Percentiles rank a stretch among this genome's conserved stretches.
phyloP scores from a whole-genome alignment of 139 green algal genomes.

The Gonium pectorale region DNA sequence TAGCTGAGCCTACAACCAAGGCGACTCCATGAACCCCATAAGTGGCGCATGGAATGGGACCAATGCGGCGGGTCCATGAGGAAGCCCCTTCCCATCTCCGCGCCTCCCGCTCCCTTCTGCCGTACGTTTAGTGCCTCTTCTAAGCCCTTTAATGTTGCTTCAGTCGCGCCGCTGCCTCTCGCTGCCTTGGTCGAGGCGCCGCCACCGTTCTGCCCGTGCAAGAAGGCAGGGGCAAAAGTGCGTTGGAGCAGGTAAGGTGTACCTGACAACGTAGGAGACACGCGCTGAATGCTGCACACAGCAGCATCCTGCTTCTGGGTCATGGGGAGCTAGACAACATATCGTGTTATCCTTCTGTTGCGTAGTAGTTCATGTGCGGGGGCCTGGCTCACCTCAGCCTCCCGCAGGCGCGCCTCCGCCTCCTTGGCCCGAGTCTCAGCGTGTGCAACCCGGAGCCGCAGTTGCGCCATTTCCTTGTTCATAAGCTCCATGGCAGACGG shows the following conservation, averaged over 20 bases:
- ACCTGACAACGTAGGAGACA: too few species aligned
- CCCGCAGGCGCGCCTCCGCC: constrained; percentile 1
- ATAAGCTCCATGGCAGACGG: constrained; percentile 18
- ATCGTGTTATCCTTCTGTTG: neutral
- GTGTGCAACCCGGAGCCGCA: constrained; percentile 27
- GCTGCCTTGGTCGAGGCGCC: too few species aligned
- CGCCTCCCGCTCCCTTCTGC: constrained; percentile 59
- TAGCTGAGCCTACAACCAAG: neutral
- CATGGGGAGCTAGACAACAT: neutral
- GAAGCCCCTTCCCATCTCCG: neutral
- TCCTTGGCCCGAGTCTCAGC: constrained; percentile 18
- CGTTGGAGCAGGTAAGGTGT: too few species aligned
- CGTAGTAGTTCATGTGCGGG: neutral
- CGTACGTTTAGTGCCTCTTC: constrained; percentile 55
- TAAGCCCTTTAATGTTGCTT: constrained; percentile 31
- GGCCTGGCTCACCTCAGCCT: neutral
- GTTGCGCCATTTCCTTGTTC: constrained; percentile 37
- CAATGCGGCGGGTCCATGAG: neutral
- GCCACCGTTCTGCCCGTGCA: too few species aligned
- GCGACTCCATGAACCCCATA: neutral
- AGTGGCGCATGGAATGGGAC: neutral
- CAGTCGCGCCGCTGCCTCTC: neutral
- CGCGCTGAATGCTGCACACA: neutral
- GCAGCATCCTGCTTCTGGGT: neutral
- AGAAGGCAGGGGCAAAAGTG: too few species aligned